These are phyloP conservation scores for Tolypocladium album DNA, from an alignment of 2,329 filamentous ascomycete species.

Conservation along the genomic window DNA sequence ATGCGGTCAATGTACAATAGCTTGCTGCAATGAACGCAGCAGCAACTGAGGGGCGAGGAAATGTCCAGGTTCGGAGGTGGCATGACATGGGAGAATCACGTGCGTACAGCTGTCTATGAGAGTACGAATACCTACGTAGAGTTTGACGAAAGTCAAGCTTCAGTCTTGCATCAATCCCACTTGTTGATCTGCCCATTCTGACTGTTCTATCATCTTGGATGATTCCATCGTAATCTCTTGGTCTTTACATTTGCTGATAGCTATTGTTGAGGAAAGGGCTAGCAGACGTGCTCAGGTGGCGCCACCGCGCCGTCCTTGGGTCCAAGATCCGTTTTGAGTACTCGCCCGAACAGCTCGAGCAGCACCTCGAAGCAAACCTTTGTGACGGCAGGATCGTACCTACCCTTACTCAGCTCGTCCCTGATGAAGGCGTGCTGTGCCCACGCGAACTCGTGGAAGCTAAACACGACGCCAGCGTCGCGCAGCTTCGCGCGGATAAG, in stretches of 20 bases:
- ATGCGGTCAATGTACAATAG: not conserved
- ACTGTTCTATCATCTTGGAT: too few species aligned
- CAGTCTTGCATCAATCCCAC: too few species aligned
- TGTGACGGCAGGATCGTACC: slow-evolving; percentile 78
- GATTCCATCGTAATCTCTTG: too few species aligned
- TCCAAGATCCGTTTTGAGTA: slow-evolving; percentile 70
- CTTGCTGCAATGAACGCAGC: not conserved
- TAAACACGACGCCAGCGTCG: slow-evolving; percentile 62
- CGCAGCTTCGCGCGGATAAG: slow-evolving; percentile 74
- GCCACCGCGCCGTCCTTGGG: slow-evolving; percentile 36
- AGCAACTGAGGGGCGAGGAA: too few species aligned
- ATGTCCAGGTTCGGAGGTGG: too few species aligned
- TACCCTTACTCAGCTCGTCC: slow-evolving; percentile 86
- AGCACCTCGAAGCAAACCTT: slow-evolving; percentile 89
- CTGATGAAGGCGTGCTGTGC: slow-evolving; percentile 92
- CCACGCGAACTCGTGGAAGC: slow-evolving; percentile 85
- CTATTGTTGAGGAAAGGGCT: too few species aligned
- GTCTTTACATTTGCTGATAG: too few species aligned
- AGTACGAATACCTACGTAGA: too few species aligned
- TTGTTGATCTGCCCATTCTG: too few species aligned
- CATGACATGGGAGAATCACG: too few species aligned
- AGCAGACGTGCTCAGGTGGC: slow-evolving; percentile 60
- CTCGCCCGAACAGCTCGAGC: slow-evolving; percentile 72
- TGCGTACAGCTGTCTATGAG: too few species aligned
- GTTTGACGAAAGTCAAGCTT: too few species aligned